Evolutionary conservation across 208 protist species (phyloP), one percentile per base, ranked within the genome.

Genomic region (Wallacemonas sp.): DNA sequence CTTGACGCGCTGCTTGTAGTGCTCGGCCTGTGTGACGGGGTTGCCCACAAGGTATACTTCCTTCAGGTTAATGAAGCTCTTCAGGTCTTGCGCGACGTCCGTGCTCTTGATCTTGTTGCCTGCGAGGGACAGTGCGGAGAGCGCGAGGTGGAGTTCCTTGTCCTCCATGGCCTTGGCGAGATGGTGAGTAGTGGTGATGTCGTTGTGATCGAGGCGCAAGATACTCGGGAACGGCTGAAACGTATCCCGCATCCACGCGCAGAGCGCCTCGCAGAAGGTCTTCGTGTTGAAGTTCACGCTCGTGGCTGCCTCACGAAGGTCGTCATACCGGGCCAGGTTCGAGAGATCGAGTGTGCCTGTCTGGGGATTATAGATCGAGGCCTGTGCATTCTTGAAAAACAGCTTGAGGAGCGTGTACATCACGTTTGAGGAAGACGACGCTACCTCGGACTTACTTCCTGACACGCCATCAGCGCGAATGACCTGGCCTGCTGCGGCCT

Each of bases 251-350:
- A 96, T 83, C 47, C 72, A 87, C 14, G 69, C 66, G 67, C 84
- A 91, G n/a, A 96, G 60, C 15, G 88, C 90, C 1, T 75, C 49
- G 63, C 88, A 96, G 54, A 96, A 96, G 27, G 62, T 76, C 34
- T 77, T 75, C 2, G 82, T 93, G 66, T 94, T 93, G 58, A 94
- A 94, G 73, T 96, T 85, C 47, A 96, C 88, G 63, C 82, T 87
- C 0, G 62, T 63, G 12, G 68, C 55, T 3, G 94, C 83, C 36
- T 76, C 54, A 30, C 64, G 54, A 6, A 96, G 63, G 61, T 96
- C 90, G 2, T 70, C 71, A 31, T 79, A 73, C 12, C 66, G 22
- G 0, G 63, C 45, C 28, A 96, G 66, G n/a, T 71, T 49, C 2
- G 74, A 82, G 28, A 96, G 70, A 62, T 93, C 72, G 12, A 96